Evolutionary conservation across 2,329 filamentous ascomycete genomes (phyloP), one percentile per base, ranked within the genome.

Genomic region (Anthostomella pinea): DNA sequence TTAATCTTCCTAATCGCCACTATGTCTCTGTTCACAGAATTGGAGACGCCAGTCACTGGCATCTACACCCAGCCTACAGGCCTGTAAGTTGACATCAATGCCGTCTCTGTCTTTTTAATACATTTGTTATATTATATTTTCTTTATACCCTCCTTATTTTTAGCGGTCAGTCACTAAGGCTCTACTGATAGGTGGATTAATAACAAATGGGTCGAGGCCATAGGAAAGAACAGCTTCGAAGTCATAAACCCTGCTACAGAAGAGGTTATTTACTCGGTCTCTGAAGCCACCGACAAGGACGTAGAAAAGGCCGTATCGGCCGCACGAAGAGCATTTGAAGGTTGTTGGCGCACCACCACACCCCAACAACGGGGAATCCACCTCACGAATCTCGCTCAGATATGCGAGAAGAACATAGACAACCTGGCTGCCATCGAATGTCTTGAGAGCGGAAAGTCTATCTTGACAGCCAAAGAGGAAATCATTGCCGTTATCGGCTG

Each of bases 171-270:
- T 45, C 54, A n/a, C n/a, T n/a, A n/a, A n/a, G n/a, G 24, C 27
- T 21, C 6, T 6, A 6, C 14, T 8, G n/a, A n/a, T 56, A 87
- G 84, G 44, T 93, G 87, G 77, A 93, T 95, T 77, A 90, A 93
- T 77, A 90, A 91, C 66, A 84, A 96, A 68, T 96, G 83, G 70
- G 79, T 94, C 49, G 81, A 85, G 65, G 75, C 81, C 62, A 81
- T 85, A 46, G 87, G 95, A 55, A 89, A 89, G 70, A 84, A 87
- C 77, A 89, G 83, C 52, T 93, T 95, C 60, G 88, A 95, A 69
- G 85, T 89, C 65, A 83, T 93, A 75, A 95, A 95, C 77, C 89
- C 89, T 41, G 59, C 83, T 48, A 87, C 79, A 49, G 90, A 95
- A 67, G 81, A 89, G 66, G 79, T 87, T 58, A 94, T 95, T 71